These are phyloP conservation scores for Gossypium anomalum DNA, from an alignment of 345 rosid genomes.

Conservation along the genomic window DNA sequence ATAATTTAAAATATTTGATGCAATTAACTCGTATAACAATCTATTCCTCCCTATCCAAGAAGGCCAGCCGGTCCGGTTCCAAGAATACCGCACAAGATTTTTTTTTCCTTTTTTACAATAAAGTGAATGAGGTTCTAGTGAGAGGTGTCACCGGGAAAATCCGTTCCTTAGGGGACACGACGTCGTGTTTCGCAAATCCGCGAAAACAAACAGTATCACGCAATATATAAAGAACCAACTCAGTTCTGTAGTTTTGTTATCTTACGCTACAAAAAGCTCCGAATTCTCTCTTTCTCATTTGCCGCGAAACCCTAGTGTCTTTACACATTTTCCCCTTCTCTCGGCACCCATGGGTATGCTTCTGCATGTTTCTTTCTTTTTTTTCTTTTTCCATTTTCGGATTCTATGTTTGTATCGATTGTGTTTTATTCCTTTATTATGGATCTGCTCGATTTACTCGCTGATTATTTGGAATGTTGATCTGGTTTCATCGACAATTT, in stretches of 20 bases:
- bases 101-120: too few relatives aligned
- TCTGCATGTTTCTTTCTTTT: not conserved
- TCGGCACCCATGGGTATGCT: slow-evolving; percentile 11
- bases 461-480: not conserved
- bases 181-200: not conserved
- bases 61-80: too few relatives aligned
- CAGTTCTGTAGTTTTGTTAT: not conserved
- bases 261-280: not conserved
- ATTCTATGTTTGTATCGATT: not conserved
- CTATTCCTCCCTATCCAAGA: too few relatives aligned
- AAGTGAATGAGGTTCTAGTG: not conserved
- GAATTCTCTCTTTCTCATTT: not conserved
- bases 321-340: not conserved
- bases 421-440: not conserved
- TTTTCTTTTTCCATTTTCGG: not conserved
- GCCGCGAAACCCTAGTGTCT: not conserved
- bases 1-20: too few relatives aligned
- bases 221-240: not conserved
- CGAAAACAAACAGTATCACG: not conserved
- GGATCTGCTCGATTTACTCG: not conserved
- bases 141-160: not conserved
- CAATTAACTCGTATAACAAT: too few relatives aligned
- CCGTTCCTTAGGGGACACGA: not conserved
- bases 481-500: not conserved
- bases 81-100: too few relatives aligned